Base-by-base conservation (phyloP, 1,139 yeast genomes). In the Yamadazyma songkhlaensis region DNA sequence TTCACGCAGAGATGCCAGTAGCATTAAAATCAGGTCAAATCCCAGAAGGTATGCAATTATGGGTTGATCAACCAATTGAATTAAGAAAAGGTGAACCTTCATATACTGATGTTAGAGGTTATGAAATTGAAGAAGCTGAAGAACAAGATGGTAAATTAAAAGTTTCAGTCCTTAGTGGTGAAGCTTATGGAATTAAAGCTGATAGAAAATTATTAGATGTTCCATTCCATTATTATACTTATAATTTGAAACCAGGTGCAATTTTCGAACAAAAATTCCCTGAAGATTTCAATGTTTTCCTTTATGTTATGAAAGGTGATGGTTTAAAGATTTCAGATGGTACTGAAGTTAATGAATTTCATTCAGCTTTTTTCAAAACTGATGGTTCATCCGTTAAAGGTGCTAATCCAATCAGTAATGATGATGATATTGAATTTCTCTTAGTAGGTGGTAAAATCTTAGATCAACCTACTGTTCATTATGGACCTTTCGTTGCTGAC, bases 401-500 rank as follows among this genome's bases (percentile, higher is more conserved):
- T 31, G 59, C 59, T 14, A 77, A 77, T 45, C 69, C 73, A 9
- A 62, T 59, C 9, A 50, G 50, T 9, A 56, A 53, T 26, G 45
- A 48, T 13, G 55, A 62, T 23, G 65, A 60, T 10, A 61, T 80
- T 2, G 75, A 78, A 45, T 80, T 89, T 50, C 79, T 85, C 4
- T 50, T 89, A 25, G 67, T 88, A 44, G 95, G 90, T 25, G 97
- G 96, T 36, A 66, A 86, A 58, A 75, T 77, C 29, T 67, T 88
- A 43, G 77, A 86, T 50, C 97, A 89, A 63, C 77, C 79, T 12
- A 74, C 84, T 38, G 86, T 86, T 28, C 96, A 89, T 57, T 85
- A 88, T 54, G 97, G 97, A 9, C 96, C 96, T 13, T 88, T 87
- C 57, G 95, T 84, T 11, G 92, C 86, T 43, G 77, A 82, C 8